phyloP scores from a whole-genome alignment of 208 protist species.

The Trichomonas gallinae region DNA sequence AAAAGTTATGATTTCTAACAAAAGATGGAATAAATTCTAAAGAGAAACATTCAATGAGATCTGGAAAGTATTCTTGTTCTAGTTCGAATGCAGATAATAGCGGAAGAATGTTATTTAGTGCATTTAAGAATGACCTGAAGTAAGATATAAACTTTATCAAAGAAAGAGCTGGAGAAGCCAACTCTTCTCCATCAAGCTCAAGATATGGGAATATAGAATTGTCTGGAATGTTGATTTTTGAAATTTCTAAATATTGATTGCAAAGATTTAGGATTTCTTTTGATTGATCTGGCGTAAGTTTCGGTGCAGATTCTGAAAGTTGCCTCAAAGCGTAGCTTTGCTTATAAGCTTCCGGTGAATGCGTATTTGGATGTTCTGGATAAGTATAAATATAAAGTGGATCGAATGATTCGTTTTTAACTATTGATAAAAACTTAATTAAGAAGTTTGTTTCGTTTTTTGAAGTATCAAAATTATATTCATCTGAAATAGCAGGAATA shows the following conservation, averaged over 20 bases:
- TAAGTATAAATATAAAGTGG: background rate
- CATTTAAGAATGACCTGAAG: background rate
- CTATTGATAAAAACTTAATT: background rate
- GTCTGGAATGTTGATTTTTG: background rate
- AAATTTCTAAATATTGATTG: background rate
- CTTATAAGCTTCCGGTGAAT: background rate
- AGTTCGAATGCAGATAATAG: background rate
- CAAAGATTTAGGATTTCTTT: background rate
- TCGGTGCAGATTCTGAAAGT: background rate
- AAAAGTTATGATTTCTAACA: background rate
- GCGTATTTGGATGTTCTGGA: background rate
- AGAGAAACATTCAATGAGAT: background rate
- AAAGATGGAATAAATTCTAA: background rate
- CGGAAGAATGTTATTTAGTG: background rate
- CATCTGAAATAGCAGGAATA: background rate
- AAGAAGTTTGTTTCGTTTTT: background rate
- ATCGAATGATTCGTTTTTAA: background rate
- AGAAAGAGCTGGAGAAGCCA: background rate
- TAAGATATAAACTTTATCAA: background rate
- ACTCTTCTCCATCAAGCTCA: background rate
- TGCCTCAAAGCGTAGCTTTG: background rate
- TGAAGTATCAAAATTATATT: background rate
- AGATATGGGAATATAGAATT: background rate
- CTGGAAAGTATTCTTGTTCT: background rate
- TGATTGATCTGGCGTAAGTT: background rate